These are phyloP conservation scores for Pontederia paniculata DNA, from an alignment of 176 grass and related monocot genomes.

Conservation along the genomic window DNA sequence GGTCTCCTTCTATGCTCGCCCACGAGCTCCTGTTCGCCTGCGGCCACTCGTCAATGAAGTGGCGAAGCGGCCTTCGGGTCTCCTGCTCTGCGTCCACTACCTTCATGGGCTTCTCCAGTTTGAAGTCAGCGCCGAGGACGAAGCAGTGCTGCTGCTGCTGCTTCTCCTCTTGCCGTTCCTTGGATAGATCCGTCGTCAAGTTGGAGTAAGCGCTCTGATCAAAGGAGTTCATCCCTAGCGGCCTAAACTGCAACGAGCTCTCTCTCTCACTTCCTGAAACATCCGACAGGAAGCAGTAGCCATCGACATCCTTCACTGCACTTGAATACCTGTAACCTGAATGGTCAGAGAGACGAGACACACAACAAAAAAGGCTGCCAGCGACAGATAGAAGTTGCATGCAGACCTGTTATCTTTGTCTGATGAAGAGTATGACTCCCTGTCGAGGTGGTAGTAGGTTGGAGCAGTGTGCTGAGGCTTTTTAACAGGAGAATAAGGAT, in stretches of 20 bases:
- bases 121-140: constrained; percentile 56
- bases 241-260: constrained; percentile 73
- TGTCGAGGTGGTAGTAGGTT: constrained; percentile 34
- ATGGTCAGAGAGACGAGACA: constrained; percentile 8
- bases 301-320: constrained; percentile 46
- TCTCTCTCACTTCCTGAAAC: constrained; percentile 32
- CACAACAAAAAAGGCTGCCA: not conserved
- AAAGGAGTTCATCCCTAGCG: constrained; percentile 37
- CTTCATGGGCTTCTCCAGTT: constrained; percentile 48
- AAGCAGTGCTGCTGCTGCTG: constrained; percentile 87
- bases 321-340: constrained; percentile 45
- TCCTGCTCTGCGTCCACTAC: not conserved
- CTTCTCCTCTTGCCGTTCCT: not conserved
- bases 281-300: constrained; percentile 75
- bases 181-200: not conserved
- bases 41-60: constrained; percentile 88
- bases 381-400: not conserved
- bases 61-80: constrained; percentile 58
- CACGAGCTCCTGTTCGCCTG: constrained; percentile 54
- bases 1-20: constrained; percentile 37
- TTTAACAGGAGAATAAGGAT: constrained; percentile 11
- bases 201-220: constrained; percentile 1
- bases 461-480: constrained; percentile 28
- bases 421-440: constrained; percentile 32
- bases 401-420: constrained; percentile 30